These are phyloP conservation scores for Vitis hybrid DNA, from an alignment of 177 flowering plant species.

Conservation along the genomic window DNA sequence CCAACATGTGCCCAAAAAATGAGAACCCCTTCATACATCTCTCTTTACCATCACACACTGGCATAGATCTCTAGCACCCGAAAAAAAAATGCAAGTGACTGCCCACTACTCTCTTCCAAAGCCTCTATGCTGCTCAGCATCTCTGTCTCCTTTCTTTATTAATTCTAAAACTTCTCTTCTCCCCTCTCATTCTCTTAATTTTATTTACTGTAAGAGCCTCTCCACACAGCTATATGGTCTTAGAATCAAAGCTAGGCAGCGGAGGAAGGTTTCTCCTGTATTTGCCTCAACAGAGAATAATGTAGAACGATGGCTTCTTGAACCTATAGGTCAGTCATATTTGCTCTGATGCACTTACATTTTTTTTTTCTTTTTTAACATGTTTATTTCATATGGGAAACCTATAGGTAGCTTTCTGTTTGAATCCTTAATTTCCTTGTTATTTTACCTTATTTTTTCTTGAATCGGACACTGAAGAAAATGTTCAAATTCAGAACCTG, in stretches of 20 bases:
- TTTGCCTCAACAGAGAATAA: slow-evolving; percentile 20
- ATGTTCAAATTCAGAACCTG: too few species aligned
- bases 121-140: slow-evolving; percentile 17
- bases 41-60: too few species aligned
- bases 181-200: slow-evolving; percentile 11
- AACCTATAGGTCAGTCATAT: slow-evolving; percentile 54
- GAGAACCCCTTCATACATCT: too few species aligned
- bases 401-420: neutral
- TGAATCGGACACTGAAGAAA: too few species aligned
- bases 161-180: slow-evolving; percentile 16
- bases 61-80: too few species aligned
- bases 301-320: slow-evolving; percentile 64
- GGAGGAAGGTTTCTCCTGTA: slow-evolving; percentile 28
- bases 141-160: slow-evolving; percentile 8
- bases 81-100: too few species aligned
- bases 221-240: slow-evolving; percentile 9
- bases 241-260: slow-evolving; percentile 13
- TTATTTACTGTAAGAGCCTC: slow-evolving; percentile 13
- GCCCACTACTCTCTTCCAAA: slow-evolving; percentile 2
- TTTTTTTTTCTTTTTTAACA: neutral
- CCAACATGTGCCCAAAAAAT: too few species aligned
- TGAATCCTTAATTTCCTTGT: neutral
- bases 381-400: neutral
- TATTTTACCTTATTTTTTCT: too few species aligned
- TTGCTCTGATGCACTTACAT: neutral